Percentiles rank a stretch among this genome's conserved stretches.
phyloP scores from a whole-genome alignment of 2,329 filamentous ascomycete genomes.

The Fusarium sterilihyphosum region DNA sequence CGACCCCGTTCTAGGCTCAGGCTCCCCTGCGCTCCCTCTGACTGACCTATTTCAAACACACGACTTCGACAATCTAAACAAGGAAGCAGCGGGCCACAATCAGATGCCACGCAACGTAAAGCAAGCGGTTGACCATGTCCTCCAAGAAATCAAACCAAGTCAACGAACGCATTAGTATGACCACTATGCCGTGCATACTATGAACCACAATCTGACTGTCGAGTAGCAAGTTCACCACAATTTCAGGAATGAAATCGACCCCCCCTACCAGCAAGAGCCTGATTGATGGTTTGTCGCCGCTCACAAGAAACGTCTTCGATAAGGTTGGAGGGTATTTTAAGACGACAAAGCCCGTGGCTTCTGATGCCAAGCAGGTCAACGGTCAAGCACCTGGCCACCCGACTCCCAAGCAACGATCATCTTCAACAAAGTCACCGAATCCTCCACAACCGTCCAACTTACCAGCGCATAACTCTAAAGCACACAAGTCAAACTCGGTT shows the following conservation, averaged over 20 bases:
- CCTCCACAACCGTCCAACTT: constrained; percentile 22
- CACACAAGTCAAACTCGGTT: constrained; percentile 49
- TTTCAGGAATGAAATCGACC: constrained; percentile 38
- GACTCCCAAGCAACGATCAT: constrained; percentile 31
- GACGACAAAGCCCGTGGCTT: constrained; percentile 48
- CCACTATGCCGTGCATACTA: neutral
- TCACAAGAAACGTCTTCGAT: constrained; percentile 55
- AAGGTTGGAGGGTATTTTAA: constrained; percentile 54
- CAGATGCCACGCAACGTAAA: constrained; percentile 73
- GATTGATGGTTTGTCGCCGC: constrained; percentile 59
- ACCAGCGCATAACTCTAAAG: constrained; percentile 41
- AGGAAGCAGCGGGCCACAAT: constrained; percentile 69
- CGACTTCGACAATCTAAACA: constrained; percentile 75
- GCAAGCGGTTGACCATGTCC: constrained; percentile 77
- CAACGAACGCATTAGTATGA: constrained; percentile 75
- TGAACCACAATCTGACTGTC: constrained; percentile 29
- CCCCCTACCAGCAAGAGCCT: constrained; percentile 44
- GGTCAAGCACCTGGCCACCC: constrained; percentile 43
- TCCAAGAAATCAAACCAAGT: constrained; percentile 77
- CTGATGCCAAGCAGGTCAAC: constrained; percentile 50
- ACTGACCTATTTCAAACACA: constrained; percentile 61
- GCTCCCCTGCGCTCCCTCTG: constrained; percentile 62
- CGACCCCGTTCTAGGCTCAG: constrained; percentile 69
- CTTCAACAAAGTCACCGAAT: constrained; percentile 34
- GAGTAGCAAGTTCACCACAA: constrained; percentile 62